phyloP scores from a whole-genome alignment of 805 yeast species.

The Candida glaebosa region DNA sequence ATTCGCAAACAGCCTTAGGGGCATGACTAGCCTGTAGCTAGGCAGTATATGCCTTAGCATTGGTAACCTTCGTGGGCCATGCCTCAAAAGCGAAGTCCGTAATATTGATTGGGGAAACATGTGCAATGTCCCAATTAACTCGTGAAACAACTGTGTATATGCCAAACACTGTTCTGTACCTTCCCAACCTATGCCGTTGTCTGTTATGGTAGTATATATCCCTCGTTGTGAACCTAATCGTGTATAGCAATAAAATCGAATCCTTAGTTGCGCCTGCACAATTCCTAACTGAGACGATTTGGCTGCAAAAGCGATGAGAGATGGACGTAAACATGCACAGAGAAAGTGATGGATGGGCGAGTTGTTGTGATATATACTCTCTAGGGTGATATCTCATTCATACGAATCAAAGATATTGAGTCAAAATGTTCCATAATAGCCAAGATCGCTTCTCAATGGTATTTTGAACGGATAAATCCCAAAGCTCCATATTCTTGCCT shows the following conservation, averaged over 20 bases:
- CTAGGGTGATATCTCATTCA: too few relatives aligned
- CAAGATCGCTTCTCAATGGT: too few relatives aligned
- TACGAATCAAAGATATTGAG: too few relatives aligned
- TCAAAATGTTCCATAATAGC: too few relatives aligned
- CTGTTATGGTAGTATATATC: background rate
- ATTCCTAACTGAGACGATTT: background rate
- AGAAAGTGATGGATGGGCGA: too few relatives aligned
- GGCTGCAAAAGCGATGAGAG: slow-evolving; percentile 1
- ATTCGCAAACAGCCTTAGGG: background rate
- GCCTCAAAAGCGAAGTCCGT: background rate
- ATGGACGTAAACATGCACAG: too few relatives aligned
- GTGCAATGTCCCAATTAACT: too few relatives aligned
- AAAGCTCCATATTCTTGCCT: too few relatives aligned
- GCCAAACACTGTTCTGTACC: background rate
- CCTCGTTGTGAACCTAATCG: background rate
- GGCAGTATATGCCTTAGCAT: background rate
- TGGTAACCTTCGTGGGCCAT: background rate
- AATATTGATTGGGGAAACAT: background rate
- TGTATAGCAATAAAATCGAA: background rate
- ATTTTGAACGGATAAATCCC: too few relatives aligned
- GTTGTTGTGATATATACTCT: too few relatives aligned
- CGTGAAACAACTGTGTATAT: too few relatives aligned
- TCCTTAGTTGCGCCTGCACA: slow-evolving; percentile 1
- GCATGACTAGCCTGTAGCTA: background rate
- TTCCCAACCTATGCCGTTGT: background rate